These are phyloP conservation scores for Angomonas ambiguus DNA, from an alignment of 208 protist genomes.

Conservation along the genomic window DNA sequence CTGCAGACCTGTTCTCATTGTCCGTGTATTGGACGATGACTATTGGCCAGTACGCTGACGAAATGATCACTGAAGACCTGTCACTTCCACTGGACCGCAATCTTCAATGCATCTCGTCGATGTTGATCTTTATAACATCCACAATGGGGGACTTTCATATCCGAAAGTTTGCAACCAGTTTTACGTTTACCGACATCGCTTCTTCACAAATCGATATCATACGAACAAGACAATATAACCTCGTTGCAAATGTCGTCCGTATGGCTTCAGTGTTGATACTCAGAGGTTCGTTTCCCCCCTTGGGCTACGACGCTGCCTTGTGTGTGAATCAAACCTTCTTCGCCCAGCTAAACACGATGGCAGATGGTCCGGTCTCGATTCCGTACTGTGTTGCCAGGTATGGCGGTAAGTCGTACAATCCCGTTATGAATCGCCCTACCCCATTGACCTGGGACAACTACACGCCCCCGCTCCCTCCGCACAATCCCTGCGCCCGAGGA, in stretches of 20 bases:
- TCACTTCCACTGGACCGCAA: background rate
- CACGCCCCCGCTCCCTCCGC: background rate
- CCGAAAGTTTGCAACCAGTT: background rate
- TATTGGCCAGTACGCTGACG: background rate
- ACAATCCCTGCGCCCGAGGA: background rate
- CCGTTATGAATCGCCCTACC: background rate
- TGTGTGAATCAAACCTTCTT: slow-evolving; percentile 1
- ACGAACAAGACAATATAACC: background rate
- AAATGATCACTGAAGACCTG: background rate
- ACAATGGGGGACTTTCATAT: background rate
- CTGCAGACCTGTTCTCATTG: background rate
- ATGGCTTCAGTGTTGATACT: background rate
- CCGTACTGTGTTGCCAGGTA: slow-evolving; percentile 1
- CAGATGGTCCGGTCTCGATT: background rate
- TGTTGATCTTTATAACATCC: background rate
- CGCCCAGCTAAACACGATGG: background rate
- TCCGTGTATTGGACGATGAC: background rate
- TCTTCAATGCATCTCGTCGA: background rate
- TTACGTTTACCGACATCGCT: background rate
- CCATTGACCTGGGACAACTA: background rate
- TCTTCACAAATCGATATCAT: background rate
- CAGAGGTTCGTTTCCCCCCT: background rate
- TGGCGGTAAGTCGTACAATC: background rate
- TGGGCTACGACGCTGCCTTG: background rate
- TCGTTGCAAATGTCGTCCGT: background rate